Percentiles rank a stretch among this genome's conserved stretches.
Conservation (phyloP, 1,284 basidiomycete species). For the Ceratobasidium sp. region DNA sequence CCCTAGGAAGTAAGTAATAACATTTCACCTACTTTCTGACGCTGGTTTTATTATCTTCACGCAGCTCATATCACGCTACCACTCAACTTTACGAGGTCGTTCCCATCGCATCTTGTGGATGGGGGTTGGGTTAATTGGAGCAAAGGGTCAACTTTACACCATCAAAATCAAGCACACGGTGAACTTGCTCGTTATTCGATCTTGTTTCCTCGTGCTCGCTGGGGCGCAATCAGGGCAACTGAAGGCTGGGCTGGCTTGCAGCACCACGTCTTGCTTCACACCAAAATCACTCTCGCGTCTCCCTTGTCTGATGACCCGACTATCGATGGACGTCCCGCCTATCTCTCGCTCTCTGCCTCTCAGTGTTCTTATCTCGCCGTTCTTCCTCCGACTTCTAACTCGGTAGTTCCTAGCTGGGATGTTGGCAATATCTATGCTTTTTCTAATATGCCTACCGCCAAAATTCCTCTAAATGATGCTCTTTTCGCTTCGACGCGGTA, state of each 20-base stretch:
- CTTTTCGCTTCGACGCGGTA: too few species aligned
- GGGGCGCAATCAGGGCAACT: conserved; percentile 73
- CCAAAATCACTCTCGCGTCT: conserved; percentile 70
- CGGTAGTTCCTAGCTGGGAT: conserved; percentile 71
- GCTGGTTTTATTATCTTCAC: conserved; percentile 56
- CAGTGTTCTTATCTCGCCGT: conserved; percentile 79
- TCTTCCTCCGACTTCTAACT: conserved; percentile 59
- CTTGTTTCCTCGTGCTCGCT: conserved; percentile 71
- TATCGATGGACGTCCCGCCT: conserved; percentile 53
- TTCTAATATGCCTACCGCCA: conserved; percentile 64
- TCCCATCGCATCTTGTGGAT: conserved; percentile 77
- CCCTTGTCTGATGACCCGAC: conserved; percentile 52
- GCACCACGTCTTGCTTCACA: conserved; percentile 75
- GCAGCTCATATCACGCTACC: conserved; percentile 61
- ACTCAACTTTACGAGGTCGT: conserved; percentile 56
- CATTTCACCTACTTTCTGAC: conserved; percentile 16
- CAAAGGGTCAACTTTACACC: conserved; percentile 51
- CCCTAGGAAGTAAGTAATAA: conserved; percentile 67
- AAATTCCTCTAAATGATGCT: conserved; percentile 58
- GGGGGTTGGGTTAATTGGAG: conserved; percentile 72
- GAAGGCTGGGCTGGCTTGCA: conserved; percentile 88
- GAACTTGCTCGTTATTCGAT: conserved; percentile 66
- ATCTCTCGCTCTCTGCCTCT: conserved; percentile 62
- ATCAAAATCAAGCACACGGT: not conserved
- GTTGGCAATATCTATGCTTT: conserved; percentile 80